Evolutionary conservation across 371 early-diverging fungal species (phyloP), one percentile per base, ranked within the genome.

Genomic region (Apophysomyces variabilis): DNA sequence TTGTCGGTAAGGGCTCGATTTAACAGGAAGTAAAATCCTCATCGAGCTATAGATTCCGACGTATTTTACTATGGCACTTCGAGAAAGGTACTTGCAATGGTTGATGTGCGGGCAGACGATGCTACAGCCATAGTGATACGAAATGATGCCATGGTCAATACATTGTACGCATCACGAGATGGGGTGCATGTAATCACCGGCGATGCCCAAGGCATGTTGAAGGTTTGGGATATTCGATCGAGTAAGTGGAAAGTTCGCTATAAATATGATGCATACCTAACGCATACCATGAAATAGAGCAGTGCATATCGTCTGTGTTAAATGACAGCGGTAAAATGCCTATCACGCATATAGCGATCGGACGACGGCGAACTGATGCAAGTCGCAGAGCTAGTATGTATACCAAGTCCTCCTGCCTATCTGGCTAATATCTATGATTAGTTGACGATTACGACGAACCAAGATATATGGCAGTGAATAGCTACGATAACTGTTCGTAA

Each of bases 121-220:
- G 41, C 65, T 8, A 47, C 76, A 4, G 75, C 84, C 0, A 60
- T 83, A 3, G 64, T 73, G 0, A 72, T 93, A 43, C 75, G 79
- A 54, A 92, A 92, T 72, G 92, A 93, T 64, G 72, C 86, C 37
- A 95, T 95, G 94, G 82, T 95, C 66, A 95, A 95, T 70, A 88
- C 93, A 1, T 74, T 93, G 60, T 88, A 87, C 68, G 84, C 79
- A 14, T 92, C 87, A 57, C 83, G 85, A 9, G 92, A 94, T 71
- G 93, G 92, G 16, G 65, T 85, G 38, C 85, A 86, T 64, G 90
- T 94, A 41, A 80, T 93, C 16, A 88, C 94, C 3, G 95, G 93
- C 11, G 96, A 95, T 74, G 87, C 91, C 0, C 72, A 78, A 5
- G 96, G 96, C 1, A 82, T 79, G 69, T 64, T 95, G 0, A 92